Percentiles rank a stretch among this genome's conserved stretches.
These are phyloP conservation scores for Lophium mytilinum DNA, from an alignment of 495 filamentous ascomycete genomes.

Conservation along the genomic window DNA sequence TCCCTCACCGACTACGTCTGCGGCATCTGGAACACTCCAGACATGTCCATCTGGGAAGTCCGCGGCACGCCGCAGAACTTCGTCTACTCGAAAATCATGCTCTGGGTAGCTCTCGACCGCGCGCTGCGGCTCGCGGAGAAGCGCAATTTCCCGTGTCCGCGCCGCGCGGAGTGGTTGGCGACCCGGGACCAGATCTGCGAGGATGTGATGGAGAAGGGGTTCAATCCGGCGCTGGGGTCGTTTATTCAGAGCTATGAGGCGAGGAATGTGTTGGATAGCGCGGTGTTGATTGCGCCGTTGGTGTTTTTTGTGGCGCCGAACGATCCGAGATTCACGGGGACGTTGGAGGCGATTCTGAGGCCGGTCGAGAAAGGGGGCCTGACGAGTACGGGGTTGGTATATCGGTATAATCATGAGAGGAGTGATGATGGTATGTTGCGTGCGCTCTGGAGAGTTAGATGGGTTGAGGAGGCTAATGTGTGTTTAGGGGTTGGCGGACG, in stretches of 20 bases:
- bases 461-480: background rate
- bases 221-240: slow-evolving; percentile 53
- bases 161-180: slow-evolving; percentile 52
- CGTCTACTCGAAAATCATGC: slow-evolving; percentile 65
- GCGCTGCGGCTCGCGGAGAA: slow-evolving; percentile 63
- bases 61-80: slow-evolving; percentile 65
- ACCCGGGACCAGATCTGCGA: slow-evolving; percentile 59
- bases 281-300: slow-evolving; percentile 62
- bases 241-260: slow-evolving; percentile 68
- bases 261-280: slow-evolving; percentile 57
- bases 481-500: slow-evolving; percentile 56
- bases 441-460: too few relatives aligned
- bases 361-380: slow-evolving; percentile 63
- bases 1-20: slow-evolving; percentile 49
- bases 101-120: slow-evolving; percentile 69
- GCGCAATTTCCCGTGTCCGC: slow-evolving; percentile 59
- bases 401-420: slow-evolving; percentile 57
- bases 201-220: slow-evolving; percentile 64
- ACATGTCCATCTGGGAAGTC: slow-evolving; percentile 77
- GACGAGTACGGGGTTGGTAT: slow-evolving; percentile 62
- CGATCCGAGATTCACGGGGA: slow-evolving; percentile 62
- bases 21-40: slow-evolving; percentile 45
- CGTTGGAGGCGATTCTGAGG: slow-evolving; percentile 57
- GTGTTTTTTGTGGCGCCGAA: slow-evolving; percentile 70
- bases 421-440: slow-evolving; percentile 53